phyloP scores from a whole-genome alignment of 176 grass and related monocot species.

The Cenchrus americanus region DNA sequence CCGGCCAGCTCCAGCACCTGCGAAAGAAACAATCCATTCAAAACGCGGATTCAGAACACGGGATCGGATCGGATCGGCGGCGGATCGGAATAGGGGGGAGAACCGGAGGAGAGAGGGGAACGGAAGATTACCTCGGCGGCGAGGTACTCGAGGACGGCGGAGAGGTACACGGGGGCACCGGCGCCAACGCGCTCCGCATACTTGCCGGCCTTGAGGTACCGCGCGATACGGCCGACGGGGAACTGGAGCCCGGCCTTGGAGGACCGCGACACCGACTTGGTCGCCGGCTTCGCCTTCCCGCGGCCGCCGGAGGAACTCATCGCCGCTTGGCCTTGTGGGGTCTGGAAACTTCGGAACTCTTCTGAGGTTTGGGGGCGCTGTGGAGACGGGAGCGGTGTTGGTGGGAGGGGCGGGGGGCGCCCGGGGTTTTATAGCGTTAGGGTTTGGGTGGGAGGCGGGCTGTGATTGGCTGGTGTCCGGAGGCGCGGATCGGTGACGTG shows the following conservation, averaged over 20 bases:
- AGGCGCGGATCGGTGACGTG: conserved; percentile 40
- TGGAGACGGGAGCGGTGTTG: neutral
- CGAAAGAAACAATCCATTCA: neutral
- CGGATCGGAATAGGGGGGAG: neutral
- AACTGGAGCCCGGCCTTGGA: conserved; percentile 95
- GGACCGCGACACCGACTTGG: conserved; percentile 51
- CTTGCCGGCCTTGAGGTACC: conserved; percentile 90
- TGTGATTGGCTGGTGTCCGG: conserved; percentile 29
- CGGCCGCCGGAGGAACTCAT: conserved; percentile 60
- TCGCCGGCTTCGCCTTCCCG: conserved; percentile 45
- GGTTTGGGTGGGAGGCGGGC: conserved; percentile 25
- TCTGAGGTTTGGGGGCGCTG: neutral
- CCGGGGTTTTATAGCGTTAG: conserved; percentile 46
- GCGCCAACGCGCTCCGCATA: conserved; percentile 93
- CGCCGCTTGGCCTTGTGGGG: neutral
- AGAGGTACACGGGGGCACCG: conserved; percentile 92
- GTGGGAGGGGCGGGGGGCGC: neutral
- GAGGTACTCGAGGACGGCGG: conserved; percentile 92
- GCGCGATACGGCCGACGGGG: conserved; percentile 81
- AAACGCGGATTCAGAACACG: neutral
- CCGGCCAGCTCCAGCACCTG: conserved; percentile 59
- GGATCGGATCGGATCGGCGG: conserved; percentile 11
- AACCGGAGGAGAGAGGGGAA: neutral
- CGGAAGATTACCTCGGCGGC: conserved; percentile 66
- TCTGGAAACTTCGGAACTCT: conserved; percentile 32